A percentile compares a stretch with the other conserved stretches of the same genome.
Conservation (phyloP, 2,329 filamentous ascomycete genomes). For the Didymella pinodella region DNA sequence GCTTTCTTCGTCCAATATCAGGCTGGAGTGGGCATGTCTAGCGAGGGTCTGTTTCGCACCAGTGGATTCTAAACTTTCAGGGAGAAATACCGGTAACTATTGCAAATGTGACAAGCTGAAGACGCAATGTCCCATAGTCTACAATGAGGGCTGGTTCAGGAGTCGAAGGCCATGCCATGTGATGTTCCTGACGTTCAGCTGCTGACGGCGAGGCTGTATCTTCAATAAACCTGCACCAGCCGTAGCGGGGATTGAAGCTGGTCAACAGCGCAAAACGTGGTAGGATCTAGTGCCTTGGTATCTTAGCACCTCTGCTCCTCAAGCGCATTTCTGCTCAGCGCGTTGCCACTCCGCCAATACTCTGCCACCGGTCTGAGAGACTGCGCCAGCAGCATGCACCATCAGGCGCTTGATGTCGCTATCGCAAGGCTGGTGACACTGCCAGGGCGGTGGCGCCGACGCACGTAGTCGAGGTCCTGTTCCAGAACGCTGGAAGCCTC, state of each 20-base stretch:
- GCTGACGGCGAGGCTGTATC: conserved; percentile 14
- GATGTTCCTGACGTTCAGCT: not conserved
- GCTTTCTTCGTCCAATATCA: conserved; percentile 13
- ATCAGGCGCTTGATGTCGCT: conserved; percentile 5
- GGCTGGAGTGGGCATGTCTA: conserved; percentile 12
- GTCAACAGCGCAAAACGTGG: conserved; percentile 13
- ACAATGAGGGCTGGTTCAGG: not conserved
- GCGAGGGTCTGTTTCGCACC: conserved; percentile 19
- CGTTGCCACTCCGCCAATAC: conserved; percentile 12
- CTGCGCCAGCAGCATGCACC: conserved; percentile 2
- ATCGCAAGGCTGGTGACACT: conserved; percentile 17
- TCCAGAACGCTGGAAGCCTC: conserved; percentile 10
- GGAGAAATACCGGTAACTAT: not conserved
- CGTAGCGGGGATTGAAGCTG: conserved; percentile 4
- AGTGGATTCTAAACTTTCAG: conserved; percentile 3
- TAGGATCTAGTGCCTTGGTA: conserved; percentile 21
- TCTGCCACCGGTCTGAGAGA: not conserved
- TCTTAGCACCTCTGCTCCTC: conserved; percentile 14
- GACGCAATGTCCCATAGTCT: conserved; percentile 9
- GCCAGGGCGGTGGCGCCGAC: conserved; percentile 15
- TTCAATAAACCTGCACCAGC: conserved; percentile 11
- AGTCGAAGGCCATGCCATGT: not conserved
- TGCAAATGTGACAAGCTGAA: conserved; percentile 7
- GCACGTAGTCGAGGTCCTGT: conserved; percentile 18
- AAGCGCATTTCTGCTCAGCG: conserved; percentile 8